These are phyloP conservation scores for Pouteria campechiana DNA, from an alignment of 179 eudicot genomes.

Conservation along the genomic window DNA sequence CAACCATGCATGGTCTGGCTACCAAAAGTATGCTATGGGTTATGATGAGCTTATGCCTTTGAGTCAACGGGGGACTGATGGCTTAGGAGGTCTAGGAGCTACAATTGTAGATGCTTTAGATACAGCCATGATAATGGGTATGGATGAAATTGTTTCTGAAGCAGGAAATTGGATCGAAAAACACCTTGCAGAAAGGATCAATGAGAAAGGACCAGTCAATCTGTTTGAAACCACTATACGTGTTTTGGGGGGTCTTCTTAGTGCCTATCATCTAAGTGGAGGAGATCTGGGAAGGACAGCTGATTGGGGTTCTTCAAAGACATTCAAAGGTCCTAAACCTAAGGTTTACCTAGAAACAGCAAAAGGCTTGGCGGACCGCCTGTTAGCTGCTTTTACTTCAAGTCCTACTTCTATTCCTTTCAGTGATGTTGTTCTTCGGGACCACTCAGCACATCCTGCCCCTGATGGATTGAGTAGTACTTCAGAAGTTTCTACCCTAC, in stretches of 20 bases:
- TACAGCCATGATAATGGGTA: conserved; percentile 94
- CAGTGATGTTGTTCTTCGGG: conserved; percentile 77
- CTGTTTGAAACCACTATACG: conserved; percentile 96
- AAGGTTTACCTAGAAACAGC: conserved; percentile 67
- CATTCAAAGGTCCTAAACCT: conserved; percentile 58
- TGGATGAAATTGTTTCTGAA: conserved; percentile 68
- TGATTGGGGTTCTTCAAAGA: too few relatives aligned
- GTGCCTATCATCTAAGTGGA: conserved; percentile 90
- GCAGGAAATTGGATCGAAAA: conserved; percentile 95
- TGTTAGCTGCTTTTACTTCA: conserved; percentile 71
- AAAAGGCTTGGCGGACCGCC: conserved; percentile 70
- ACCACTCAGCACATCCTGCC: conserved; percentile 66
- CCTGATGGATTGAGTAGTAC: conserved; percentile 95
- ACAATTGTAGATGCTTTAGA: conserved; percentile 91
- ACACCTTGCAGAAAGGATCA: conserved; percentile 68
- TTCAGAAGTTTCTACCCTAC: conserved; percentile 85
- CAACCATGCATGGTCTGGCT: conserved; percentile 95
- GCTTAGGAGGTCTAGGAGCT: conserved; percentile 97
- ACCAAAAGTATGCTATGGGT: conserved; percentile 77
- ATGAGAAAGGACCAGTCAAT: conserved; percentile 78
- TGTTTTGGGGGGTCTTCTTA: conserved; percentile 88
- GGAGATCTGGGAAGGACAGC: conserved; percentile 25
- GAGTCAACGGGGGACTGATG: conserved; percentile 71
- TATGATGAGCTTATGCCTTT: conserved; percentile 92
- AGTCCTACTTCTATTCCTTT: conserved; percentile 87